phyloP scores from a whole-genome alignment of 2,329 filamentous ascomycete genomes.

The Pseudogymnoascus sp. region DNA sequence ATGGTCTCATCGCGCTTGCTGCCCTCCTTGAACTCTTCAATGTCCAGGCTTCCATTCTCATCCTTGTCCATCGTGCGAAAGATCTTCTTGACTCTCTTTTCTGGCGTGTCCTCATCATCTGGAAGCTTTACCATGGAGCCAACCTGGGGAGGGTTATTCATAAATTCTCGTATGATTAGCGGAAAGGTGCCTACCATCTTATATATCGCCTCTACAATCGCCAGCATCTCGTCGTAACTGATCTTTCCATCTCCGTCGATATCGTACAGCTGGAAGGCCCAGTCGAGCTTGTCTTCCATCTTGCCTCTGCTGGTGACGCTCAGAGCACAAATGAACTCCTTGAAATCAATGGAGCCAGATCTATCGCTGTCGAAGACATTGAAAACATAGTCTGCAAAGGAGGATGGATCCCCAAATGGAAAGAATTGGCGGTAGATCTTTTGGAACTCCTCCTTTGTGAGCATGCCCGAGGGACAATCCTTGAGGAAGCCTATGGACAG shows the following conservation, averaged over 20 bases:
- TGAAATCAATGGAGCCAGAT: constrained; percentile 96
- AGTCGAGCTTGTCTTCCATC: constrained; percentile 99
- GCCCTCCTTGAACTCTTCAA: constrained; percentile 98
- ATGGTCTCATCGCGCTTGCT: constrained; percentile 99
- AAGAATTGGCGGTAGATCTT: constrained; percentile 99
- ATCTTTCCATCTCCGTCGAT: constrained; percentile 99
- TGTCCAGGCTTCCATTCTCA: constrained; percentile 93
- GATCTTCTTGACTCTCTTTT: constrained; percentile 97
- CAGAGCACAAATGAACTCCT: constrained; percentile 97
- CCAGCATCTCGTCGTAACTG: constrained; percentile 97
- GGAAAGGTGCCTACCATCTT: constrained; percentile 69
- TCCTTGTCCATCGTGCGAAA: constrained; percentile 99
- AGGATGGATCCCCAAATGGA: constrained; percentile 93
- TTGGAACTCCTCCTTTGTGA: constrained; percentile 97
- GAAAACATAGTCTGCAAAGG: constrained; percentile 98
- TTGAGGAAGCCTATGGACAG: constrained; percentile 74
- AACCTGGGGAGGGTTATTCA: constrained; percentile 49
- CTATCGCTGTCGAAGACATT: constrained; percentile 98
- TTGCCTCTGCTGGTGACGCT: constrained; percentile 95
- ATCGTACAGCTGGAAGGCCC: constrained; percentile 98
- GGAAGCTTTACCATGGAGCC: constrained; percentile 99
- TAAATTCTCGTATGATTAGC: not conserved
- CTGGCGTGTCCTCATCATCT: constrained; percentile 96
- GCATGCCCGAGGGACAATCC: constrained; percentile 93
- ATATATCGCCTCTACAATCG: constrained; percentile 98